Conservation (phyloP, 768 basidiomycete genomes). For the Suillus decipiens region DNA sequence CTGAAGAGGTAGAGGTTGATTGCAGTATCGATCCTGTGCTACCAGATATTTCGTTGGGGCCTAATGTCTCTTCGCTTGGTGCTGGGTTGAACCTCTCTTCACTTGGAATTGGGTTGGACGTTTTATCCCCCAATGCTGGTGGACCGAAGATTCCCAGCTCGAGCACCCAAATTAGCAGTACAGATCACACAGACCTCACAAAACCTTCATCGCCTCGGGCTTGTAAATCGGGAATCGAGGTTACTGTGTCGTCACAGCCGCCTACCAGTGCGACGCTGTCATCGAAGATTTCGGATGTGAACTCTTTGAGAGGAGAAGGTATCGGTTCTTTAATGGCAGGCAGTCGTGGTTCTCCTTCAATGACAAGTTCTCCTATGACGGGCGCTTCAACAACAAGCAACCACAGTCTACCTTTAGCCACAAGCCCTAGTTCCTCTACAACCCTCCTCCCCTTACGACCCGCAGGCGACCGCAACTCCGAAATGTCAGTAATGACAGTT, state of each 20-base stretch:
- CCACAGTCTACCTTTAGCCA: background rate
- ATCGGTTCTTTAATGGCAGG: background rate
- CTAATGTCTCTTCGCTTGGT: constrained; percentile 15
- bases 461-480: constrained; percentile 32
- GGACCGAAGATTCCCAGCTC: background rate
- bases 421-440: constrained; percentile 17
- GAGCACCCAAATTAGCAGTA: background rate
- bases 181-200: background rate
- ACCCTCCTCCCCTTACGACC: constrained; percentile 18
- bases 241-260: background rate
- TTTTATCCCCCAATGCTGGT: background rate
- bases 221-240: background rate
- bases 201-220: background rate
- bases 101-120: background rate
- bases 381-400: background rate
- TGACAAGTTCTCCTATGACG: background rate
- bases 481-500: constrained; percentile 46
- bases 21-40: constrained; percentile 6
- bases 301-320: background rate
- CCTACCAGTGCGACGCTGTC: background rate
- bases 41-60: constrained; percentile 17
- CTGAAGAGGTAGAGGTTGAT: background rate
- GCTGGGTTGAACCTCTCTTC: constrained; percentile 8
- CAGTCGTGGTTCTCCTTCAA: constrained; percentile 18
- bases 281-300: background rate